phyloP scores from a whole-genome alignment of 2,329 filamentous ascomycete genomes.

The Cytospora piceicola region DNA sequence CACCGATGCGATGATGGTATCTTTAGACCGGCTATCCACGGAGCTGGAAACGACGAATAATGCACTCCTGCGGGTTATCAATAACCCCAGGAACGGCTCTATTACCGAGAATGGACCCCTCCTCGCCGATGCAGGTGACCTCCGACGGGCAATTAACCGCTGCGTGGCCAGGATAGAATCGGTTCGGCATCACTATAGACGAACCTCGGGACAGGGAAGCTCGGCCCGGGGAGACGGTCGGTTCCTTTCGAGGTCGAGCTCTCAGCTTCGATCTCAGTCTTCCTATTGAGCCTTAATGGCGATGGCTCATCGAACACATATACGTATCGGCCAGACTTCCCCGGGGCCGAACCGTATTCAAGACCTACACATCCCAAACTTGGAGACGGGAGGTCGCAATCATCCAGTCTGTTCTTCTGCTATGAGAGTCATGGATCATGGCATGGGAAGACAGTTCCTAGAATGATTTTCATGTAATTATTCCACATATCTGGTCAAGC shows the following conservation, averaged over 20 bases:
- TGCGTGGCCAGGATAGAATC: conserved; percentile 17
- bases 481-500: background rate
- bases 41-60: conserved; percentile 20
- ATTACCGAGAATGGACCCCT: background rate
- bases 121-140: conserved; percentile 1
- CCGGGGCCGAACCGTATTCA: background rate
- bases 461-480: background rate
- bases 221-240: background rate
- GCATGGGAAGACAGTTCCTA: too few species aligned
- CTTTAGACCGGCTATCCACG: conserved; percentile 13
- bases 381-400: too few species aligned
- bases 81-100: background rate
- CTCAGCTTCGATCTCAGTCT: background rate
- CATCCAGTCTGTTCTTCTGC: too few species aligned
- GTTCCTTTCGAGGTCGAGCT: background rate
- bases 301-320: background rate
- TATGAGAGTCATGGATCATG: too few species aligned
- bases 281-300: background rate
- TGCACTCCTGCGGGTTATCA: conserved; percentile 8
- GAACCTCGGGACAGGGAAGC: background rate
- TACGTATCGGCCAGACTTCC: background rate
- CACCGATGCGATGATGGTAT: conserved; percentile 12
- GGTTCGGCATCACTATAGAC: conserved; percentile 9
- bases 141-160: conserved; percentile 14
- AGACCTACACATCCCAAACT: too few species aligned